Conservation (phyloP, 73 alveolate species). For the Tetrahymena thermophila region DNA sequence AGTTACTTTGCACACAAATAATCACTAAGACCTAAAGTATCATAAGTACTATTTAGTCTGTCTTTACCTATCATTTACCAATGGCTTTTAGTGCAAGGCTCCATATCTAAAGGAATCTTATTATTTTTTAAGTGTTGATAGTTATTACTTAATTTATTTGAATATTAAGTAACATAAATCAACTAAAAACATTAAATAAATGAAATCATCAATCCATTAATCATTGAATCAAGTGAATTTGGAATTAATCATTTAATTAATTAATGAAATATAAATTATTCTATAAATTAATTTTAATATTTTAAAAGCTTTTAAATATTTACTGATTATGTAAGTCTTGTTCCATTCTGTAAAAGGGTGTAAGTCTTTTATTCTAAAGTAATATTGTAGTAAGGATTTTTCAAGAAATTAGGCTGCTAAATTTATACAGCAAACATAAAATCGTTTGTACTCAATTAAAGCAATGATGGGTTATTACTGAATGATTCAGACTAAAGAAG, state of each 20-base stretch:
- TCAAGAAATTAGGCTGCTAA: neutral
- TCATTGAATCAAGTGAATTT: too few relatives aligned
- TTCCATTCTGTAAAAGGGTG: neutral
- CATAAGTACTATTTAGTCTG: neutral
- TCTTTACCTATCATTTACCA: neutral
- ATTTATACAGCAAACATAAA: neutral
- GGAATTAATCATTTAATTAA: too few relatives aligned
- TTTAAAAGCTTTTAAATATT: too few relatives aligned
- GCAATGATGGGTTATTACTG: neutral
- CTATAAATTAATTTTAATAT: too few relatives aligned
- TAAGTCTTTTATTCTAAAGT: neutral
- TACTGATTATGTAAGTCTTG: neutral
- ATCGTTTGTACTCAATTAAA: neutral
- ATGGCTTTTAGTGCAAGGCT: neutral
- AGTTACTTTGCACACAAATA: neutral
- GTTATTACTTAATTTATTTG: neutral
- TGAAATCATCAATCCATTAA: too few relatives aligned
- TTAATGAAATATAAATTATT: too few relatives aligned
- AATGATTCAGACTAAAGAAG: neutral
- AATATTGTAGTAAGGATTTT: neutral
- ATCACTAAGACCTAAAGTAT: neutral
- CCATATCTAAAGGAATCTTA: neutral
- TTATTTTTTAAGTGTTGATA: too few relatives aligned
- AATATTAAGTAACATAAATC: too few relatives aligned
- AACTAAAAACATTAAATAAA: too few relatives aligned